Evolutionary conservation across 805 yeast species (phyloP).

Genomic region (Zygosaccharomyces siamensis): DNA sequence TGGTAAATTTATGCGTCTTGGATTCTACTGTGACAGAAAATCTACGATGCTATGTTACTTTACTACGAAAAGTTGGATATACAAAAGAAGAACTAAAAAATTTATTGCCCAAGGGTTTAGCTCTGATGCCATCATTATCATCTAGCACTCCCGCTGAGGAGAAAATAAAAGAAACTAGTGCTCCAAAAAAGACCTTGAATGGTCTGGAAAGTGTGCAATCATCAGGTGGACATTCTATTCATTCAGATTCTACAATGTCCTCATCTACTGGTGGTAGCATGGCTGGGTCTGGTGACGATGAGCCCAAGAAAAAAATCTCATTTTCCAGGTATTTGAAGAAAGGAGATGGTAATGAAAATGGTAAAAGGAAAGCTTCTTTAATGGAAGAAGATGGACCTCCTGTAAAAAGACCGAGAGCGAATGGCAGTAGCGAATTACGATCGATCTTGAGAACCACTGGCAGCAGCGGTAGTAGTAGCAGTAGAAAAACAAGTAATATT

Average conservation of each 20-base stretch:
- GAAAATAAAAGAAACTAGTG: not conserved
- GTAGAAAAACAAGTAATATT: conserved; percentile 14
- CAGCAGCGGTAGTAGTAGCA: conserved; percentile 7
- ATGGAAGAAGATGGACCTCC: conserved; percentile 6
- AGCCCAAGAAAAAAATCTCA: conserved; percentile 33
- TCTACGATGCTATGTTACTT: conserved; percentile 21
- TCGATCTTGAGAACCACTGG: conserved; percentile 25
- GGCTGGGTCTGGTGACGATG: conserved; percentile 19
- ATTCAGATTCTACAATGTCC: not conserved
- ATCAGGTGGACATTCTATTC: not conserved
- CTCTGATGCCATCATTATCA: not conserved
- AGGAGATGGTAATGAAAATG: conserved; percentile 21
- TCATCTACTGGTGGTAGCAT: not conserved
- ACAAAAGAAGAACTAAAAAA: conserved; percentile 13
- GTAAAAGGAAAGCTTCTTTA: conserved; percentile 15
- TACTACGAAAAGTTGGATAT: conserved; percentile 24
- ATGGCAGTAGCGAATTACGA: conserved; percentile 5
- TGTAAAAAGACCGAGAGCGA: conserved; percentile 5
- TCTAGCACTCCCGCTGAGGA: not conserved
- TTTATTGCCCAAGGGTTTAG: conserved; percentile 9
- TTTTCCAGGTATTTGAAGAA: conserved; percentile 33
- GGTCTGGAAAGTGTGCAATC: not conserved
- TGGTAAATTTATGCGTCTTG: conserved; percentile 23
- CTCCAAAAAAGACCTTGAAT: not conserved
- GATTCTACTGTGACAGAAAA: conserved; percentile 27